Conservation (phyloP, 306 rosid genomes). For the Albizia julibrissin region DNA sequence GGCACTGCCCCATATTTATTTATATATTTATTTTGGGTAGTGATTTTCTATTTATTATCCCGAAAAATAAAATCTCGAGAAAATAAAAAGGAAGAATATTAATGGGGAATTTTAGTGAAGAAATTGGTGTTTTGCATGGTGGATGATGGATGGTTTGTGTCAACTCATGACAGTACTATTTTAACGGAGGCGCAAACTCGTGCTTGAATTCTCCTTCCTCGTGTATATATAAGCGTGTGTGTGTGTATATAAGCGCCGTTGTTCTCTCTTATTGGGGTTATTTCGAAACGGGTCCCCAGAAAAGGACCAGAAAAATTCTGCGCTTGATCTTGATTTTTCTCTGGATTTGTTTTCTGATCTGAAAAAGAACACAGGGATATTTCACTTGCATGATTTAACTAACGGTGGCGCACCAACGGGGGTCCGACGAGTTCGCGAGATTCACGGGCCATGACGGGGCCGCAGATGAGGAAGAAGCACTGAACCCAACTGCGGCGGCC, state of each 20-base stretch:
- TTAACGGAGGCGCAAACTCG: not conserved
- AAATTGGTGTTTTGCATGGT: not conserved
- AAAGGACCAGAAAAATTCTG: not conserved
- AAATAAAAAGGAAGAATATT: not conserved
- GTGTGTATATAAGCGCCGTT: not conserved
- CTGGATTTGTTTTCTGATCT: not conserved
- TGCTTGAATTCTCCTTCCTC: not conserved
- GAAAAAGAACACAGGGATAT: not conserved
- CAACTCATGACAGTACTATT: not conserved
- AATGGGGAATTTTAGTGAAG: not conserved
- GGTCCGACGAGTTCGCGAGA: constrained; percentile 15
- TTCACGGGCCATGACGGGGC: constrained; percentile 26
- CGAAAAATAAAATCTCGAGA: not conserved
- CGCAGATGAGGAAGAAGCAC: not conserved
- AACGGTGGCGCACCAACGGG: constrained; percentile 50
- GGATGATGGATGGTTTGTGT: not conserved
- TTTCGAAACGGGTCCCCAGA: not conserved
- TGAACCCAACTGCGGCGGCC: not conserved
- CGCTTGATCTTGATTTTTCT: not conserved
- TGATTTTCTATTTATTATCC: not conserved
- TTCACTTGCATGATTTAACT: constrained; percentile 24
- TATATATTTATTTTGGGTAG: not conserved
- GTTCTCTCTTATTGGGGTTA: not conserved
- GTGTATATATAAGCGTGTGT: too few species aligned
- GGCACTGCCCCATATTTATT: not conserved